Base-by-base conservation (phyloP, 371 early-diverging fungal genomes). In the Parasitella parasitica region DNA sequence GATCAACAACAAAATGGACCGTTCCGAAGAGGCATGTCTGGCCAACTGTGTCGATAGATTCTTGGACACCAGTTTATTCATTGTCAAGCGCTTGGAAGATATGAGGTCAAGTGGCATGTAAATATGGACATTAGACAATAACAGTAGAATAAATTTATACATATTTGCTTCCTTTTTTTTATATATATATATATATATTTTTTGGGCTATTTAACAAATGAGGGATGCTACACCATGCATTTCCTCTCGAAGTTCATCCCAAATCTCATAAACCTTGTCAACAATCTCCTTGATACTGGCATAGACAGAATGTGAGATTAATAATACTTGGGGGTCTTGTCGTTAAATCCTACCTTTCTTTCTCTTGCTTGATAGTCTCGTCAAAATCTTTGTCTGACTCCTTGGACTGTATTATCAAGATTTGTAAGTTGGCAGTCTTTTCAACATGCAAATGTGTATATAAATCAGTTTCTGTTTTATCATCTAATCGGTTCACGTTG, bases 1-100 rank as follows among this genome's bases (percentile, higher is more conserved):
- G 65, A 73, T 89, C 49, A 80, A 84, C 67, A 90, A 83, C 79
- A 82, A 83, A 61, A 75, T 89, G 52, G 87, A 87, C 64, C 77
- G 78, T 55, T 77, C 73, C 48, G 91, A 91, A 69, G 83, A 85
- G 64, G 75, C 82, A 27, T 93, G 93, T 68, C 78, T 93, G 46
- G 79, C 86, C 41, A 91, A 92, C 83, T 92, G 91, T 73, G 92
- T 93, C 18, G 89, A 86, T 54, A 85, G 93, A 56, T 93, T 93
- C 73, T 76, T 93, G 30, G 93, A 93, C 69, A 86, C 89, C 62
- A 86, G 85, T 66, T 63, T 88, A 54, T 81, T 86, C 65, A 86
- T 91, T 51, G 86, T 91, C 26, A 86, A 83, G 66, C 81, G 84
- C 38, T 72, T 91, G 64, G 88, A 89, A 71, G 73, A 83, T 53